Conservation (phyloP, 495 filamentous ascomycete species). For the Aspergillus hancockii region DNA sequence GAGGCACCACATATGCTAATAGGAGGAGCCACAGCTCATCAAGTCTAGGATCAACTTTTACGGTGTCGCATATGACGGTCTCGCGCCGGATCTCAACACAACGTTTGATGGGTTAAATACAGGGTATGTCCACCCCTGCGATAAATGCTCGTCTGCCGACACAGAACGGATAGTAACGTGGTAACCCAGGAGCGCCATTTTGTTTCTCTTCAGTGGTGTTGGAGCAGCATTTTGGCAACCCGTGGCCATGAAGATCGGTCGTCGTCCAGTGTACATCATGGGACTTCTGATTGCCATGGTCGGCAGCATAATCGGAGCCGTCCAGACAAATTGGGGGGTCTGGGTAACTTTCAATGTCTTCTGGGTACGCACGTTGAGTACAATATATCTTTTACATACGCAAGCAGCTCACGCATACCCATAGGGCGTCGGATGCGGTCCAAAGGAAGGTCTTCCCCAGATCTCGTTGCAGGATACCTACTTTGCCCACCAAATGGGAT, state of each 20-base stretch:
- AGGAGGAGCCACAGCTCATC: neutral
- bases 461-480: slow-evolving; percentile 9
- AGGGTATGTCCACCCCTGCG: neutral
- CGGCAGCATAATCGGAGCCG: slow-evolving; percentile 4
- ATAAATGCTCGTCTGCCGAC: no score
- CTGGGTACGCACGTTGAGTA: neutral
- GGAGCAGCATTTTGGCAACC: slow-evolving; percentile 3
- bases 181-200: neutral
- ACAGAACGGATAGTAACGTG: neutral
- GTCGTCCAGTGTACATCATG: slow-evolving; percentile 5
- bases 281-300: slow-evolving; percentile 1
- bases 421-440: slow-evolving; percentile 7
- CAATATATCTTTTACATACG: neutral
- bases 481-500: slow-evolving; percentile 7
- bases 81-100: slow-evolving; percentile 1
- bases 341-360: slow-evolving; percentile 8
- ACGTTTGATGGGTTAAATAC: slow-evolving; percentile 3
- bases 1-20: neutral
- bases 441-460: slow-evolving; percentile 5
- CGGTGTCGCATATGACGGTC: slow-evolving; percentile 6
- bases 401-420: neutral
- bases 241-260: slow-evolving; percentile 8
- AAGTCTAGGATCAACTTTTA: slow-evolving; percentile 1
- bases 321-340: slow-evolving; percentile 3
- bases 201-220: slow-evolving; percentile 7